Percentiles rank a stretch among this genome's conserved stretches.
These are phyloP conservation scores for Gliomastix tumulicola DNA, from an alignment of 2,329 filamentous ascomycete genomes.

Conservation along the genomic window DNA sequence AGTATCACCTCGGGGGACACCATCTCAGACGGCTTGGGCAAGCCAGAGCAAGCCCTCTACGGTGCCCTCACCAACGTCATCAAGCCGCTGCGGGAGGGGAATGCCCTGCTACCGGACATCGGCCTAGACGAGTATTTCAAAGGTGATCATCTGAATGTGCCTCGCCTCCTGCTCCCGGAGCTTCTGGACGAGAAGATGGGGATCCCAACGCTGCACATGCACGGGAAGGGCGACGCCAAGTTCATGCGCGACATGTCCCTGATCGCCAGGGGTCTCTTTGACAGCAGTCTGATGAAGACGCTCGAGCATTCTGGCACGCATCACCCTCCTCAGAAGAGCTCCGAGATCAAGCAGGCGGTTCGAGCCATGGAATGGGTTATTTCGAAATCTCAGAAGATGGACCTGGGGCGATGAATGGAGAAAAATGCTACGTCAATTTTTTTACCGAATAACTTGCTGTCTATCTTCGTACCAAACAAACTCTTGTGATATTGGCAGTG, in stretches of 20 bases:
- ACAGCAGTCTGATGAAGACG: constrained; percentile 2
- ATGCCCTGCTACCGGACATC: not conserved
- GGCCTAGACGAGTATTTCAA: not conserved
- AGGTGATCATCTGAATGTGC: not conserved
- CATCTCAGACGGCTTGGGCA: no score
- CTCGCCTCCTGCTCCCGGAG: not conserved
- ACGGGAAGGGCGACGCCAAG: constrained; percentile 4
- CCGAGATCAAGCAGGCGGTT: constrained; percentile 5
- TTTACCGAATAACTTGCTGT: no score
- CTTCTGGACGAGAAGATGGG: not conserved
- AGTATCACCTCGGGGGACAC: no score
- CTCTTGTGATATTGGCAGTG: no score
- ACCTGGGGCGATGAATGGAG: no score
- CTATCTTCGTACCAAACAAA: no score
- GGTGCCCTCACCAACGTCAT: not conserved
- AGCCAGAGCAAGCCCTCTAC: not conserved
- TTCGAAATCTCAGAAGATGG: no score
- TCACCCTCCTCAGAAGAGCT: constrained; percentile 4
- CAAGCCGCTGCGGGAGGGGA: not conserved
- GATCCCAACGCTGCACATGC: constrained; percentile 7
- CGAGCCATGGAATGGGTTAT: constrained; percentile 8
- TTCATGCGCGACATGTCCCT: constrained; percentile 7
- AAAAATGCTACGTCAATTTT: no score
- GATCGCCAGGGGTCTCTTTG: not conserved
- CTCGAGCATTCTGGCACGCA: constrained; percentile 5